Evolutionary conservation across 225 moss, liverwort and hornwort species (phyloP), one percentile per base, ranked within the genome.

Genomic region (Climacium dendroides): DNA sequence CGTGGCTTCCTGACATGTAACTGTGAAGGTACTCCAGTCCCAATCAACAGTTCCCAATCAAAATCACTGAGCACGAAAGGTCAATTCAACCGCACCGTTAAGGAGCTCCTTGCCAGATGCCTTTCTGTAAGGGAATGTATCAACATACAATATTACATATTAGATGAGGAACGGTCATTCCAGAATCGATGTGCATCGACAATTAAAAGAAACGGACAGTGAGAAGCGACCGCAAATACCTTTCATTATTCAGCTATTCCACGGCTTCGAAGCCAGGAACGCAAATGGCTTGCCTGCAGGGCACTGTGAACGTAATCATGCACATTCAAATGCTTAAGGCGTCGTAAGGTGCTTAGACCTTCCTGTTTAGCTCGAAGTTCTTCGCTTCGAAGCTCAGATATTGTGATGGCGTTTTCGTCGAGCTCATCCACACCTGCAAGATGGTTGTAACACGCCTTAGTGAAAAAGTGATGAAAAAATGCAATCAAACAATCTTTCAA

Each of bases 261-360:
- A 73, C 95, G 89, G 45, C 85, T 87, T 82, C 82, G 87, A 55
- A 96, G 89, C 93, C 95, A 91, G 13, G 94, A 89, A 74, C 96
- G 87, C 84, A 94, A 81, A 62, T 92, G 87, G 74, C 92, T 95
- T 62, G 83, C 90, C 43, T 84, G 91, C 32, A 96, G 84, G 24
- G 95, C 93, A 83, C 74, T 89, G 75, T 96, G 95, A 63, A 96
- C 94, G 60, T 94, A 95, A 43, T 93, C 90, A 45, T 95, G 96
- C 88, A 95, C 96, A 90, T 94, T 85, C 72, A 96, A 85, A 48
- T 83, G 92, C 86, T 91, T 94, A 66, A 96, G 85, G 57, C 92
- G 90, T 89, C 94, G 88, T 81, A 90, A 86, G 41, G 93, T 93
- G 86, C 92, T 93, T 9, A 96, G 84, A 9, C 86, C 91, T 89